phyloP scores from a whole-genome alignment of 495 filamentous ascomycete genomes.

The Penicillium coffeae region DNA sequence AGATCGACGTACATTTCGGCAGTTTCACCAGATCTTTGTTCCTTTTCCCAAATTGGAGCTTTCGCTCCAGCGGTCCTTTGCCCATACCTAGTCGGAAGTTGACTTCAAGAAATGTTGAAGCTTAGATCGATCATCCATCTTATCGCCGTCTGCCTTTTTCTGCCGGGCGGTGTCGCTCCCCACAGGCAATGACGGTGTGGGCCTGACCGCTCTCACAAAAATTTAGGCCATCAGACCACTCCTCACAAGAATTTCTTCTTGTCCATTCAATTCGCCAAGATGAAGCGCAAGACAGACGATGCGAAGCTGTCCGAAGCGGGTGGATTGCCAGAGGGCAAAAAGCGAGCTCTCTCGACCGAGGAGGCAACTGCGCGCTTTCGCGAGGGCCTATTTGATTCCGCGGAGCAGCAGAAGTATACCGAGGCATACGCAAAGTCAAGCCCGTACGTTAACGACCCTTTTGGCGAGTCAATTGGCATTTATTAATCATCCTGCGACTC shows the following conservation, averaged over 20 bases:
- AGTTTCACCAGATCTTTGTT: conserved; percentile 37
- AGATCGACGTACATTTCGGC: conserved; percentile 30
- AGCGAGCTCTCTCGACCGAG: conserved; percentile 48
- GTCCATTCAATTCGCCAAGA: conserved; percentile 22
- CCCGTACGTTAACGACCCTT: conserved; percentile 48
- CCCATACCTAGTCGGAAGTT: conserved; percentile 16
- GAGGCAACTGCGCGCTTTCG: conserved; percentile 57
- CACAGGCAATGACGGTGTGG: too few species aligned
- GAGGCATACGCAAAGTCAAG: conserved; percentile 64
- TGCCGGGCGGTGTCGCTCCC: conserved; percentile 16
- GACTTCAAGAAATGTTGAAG: background rate
- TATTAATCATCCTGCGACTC: conserved; percentile 6
- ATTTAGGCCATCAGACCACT: conserved; percentile 17
- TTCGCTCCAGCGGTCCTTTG: conserved; percentile 22
- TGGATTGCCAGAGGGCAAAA: conserved; percentile 45
- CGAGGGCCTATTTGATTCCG: conserved; percentile 68
- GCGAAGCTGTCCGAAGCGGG: conserved; percentile 33
- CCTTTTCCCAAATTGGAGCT: conserved; percentile 40
- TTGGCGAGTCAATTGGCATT: background rate
- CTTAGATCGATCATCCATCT: conserved; percentile 3
- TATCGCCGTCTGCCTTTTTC: conserved; percentile 20
- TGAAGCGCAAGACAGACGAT: conserved; percentile 55
- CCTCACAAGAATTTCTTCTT: conserved; percentile 3
- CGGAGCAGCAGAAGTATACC: conserved; percentile 63
- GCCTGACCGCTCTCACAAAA: conserved; percentile 1